Evolutionary conservation across 2,329 filamentous ascomycete species (phyloP).

Genomic region (Hypoxylon sp.): DNA sequence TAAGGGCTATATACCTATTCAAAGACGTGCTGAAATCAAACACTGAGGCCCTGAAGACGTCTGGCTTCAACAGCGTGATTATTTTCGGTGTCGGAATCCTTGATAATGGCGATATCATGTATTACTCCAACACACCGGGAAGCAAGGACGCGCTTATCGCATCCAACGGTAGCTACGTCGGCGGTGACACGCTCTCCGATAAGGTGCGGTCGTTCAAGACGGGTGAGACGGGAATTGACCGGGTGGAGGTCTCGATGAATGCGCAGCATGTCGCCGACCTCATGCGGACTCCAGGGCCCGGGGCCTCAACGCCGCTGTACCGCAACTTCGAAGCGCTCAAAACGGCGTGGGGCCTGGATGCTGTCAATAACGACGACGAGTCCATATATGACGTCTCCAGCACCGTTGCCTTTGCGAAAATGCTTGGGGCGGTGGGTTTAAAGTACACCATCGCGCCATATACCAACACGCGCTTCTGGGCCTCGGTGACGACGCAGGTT

Average conservation of each 20-base stretch:
- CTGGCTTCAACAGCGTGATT: conserved; percentile 58
- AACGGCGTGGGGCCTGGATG: conserved; percentile 58
- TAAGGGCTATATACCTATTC: conserved; percentile 55
- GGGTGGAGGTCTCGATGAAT: conserved; percentile 60
- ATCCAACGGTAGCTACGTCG: conserved; percentile 59
- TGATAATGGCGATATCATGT: conserved; percentile 59
- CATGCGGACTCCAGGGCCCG: conserved; percentile 53
- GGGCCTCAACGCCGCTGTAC: conserved; percentile 52
- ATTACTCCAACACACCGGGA: conserved; percentile 59
- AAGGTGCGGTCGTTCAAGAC: conserved; percentile 60
- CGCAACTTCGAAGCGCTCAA: conserved; percentile 57
- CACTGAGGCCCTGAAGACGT: conserved; percentile 56
- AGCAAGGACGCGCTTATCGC: conserved; percentile 55
- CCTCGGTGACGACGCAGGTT: conserved; percentile 48
- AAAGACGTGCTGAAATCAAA: conserved; percentile 61
- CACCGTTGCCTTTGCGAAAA: conserved; percentile 58
- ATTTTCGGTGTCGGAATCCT: conserved; percentile 60
- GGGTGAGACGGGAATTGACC: conserved; percentile 50
- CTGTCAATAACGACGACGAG: conserved; percentile 62
- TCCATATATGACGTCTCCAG: conserved; percentile 57
- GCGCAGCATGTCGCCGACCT: conserved; percentile 57
- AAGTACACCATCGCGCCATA: conserved; percentile 60
- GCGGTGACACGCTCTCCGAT: conserved; percentile 61
- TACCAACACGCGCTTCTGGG: conserved; percentile 57
- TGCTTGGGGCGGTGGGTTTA: conserved; percentile 58